Evolutionary conservation across 1,284 basidiomycete species (phyloP).

Genomic region (Gomphus bonarii): DNA sequence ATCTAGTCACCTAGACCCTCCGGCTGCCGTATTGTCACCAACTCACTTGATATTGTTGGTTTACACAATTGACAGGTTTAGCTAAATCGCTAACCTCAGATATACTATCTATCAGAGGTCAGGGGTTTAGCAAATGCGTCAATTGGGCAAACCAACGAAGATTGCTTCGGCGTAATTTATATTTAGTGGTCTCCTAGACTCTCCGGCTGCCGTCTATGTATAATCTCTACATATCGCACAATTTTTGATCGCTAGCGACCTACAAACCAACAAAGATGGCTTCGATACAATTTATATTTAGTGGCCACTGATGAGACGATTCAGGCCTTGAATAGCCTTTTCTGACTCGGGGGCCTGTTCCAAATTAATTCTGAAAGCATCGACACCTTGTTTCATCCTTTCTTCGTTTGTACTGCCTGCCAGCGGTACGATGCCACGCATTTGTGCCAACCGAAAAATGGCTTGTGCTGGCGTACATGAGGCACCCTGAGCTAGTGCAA

Average conservation of each 20-base stretch:
- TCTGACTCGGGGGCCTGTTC: constrained; percentile 22
- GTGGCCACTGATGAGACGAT: constrained; percentile 2
- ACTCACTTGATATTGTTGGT: no score
- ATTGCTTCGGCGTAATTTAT: no score
- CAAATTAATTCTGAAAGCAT: constrained; percentile 32
- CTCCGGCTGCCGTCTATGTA: background rate
- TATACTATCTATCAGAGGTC: no score
- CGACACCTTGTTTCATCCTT: constrained; percentile 58
- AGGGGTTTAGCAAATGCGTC: no score
- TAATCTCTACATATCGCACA: no score
- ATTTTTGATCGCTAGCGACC: background rate
- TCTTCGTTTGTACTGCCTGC: constrained; percentile 50
- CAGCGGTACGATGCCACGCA: constrained; percentile 47
- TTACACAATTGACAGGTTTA: no score
- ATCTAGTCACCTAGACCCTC: background rate
- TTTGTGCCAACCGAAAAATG: constrained; percentile 57
- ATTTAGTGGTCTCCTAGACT: background rate
- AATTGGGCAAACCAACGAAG: no score
- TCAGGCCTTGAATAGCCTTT: background rate
- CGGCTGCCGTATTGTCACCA: no score
- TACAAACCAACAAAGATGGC: background rate
- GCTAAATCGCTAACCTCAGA: no score
- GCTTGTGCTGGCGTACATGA: constrained; percentile 52
- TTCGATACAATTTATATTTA: background rate
- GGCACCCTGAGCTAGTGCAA: constrained; percentile 34